A percentile compares a stretch with the other conserved stretches of the same genome.
Conservation (phyloP, 306 rosid species). For the Dalbergia oliveri region DNA sequence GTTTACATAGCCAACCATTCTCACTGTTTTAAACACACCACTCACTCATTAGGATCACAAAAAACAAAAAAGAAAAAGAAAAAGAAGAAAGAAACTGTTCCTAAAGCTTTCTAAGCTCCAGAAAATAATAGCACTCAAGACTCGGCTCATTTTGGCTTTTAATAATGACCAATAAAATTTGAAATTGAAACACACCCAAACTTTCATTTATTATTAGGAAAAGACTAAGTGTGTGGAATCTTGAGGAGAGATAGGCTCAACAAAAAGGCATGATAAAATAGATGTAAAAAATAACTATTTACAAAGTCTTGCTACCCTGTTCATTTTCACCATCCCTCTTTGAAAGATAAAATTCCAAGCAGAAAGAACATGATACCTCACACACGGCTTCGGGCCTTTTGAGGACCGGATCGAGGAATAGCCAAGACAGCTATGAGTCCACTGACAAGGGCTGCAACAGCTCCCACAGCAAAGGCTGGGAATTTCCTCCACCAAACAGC, state of each 20-base stretch:
- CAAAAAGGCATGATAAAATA: constrained; percentile 36
- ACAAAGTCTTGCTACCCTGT: constrained; percentile 55
- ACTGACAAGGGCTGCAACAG: constrained; percentile 84
- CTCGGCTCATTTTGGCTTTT: constrained; percentile 30
- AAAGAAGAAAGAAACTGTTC: constrained; percentile 16
- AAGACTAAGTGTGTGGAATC: constrained; percentile 24
- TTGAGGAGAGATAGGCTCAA: constrained; percentile 44
- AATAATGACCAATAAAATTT: constrained; percentile 47
- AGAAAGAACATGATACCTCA: constrained; percentile 77
- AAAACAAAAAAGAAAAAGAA: too few relatives aligned
- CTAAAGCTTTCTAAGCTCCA: constrained; percentile 42
- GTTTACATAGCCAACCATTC: constrained; percentile 52
- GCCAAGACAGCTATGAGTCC: constrained; percentile 92
- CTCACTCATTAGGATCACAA: constrained; percentile 44
- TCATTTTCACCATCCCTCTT: constrained; percentile 51
- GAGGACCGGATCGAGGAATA: constrained; percentile 80
- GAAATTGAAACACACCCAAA: constrained; percentile 43
- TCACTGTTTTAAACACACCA: constrained; percentile 49
- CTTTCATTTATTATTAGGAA: constrained; percentile 44
- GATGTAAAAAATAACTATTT: constrained; percentile 48
- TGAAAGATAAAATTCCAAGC: constrained; percentile 45
- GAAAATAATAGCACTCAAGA: constrained; percentile 43
- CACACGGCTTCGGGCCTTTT: constrained; percentile 68
- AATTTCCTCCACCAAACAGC: constrained; percentile 97
- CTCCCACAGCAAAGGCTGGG: constrained; percentile 96